phyloP scores from a whole-genome alignment of 75 land plant genomes.

The Adiantum capillusveneris region DNA sequence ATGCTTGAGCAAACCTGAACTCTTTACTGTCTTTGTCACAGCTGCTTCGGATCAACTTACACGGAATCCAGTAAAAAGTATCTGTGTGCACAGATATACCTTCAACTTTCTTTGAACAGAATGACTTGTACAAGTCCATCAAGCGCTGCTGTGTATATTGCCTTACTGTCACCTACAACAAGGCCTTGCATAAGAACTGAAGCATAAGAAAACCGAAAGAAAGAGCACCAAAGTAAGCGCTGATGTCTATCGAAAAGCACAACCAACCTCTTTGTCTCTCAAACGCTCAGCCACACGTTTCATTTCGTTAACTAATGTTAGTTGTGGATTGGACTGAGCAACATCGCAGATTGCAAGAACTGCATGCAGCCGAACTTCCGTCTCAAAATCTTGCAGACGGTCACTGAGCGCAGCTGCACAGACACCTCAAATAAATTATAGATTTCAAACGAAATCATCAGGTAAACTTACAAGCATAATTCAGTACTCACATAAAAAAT shows the following conservation, averaged over 20 bases:
- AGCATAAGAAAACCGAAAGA: slow-evolving; percentile 5
- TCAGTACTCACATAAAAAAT: slow-evolving; percentile 44
- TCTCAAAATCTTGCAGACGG: slow-evolving; percentile 63
- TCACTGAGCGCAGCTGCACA: slow-evolving; percentile 55
- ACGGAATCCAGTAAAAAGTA: slow-evolving; percentile 68
- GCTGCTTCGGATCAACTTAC: slow-evolving; percentile 58
- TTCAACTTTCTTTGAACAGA: slow-evolving; percentile 28
- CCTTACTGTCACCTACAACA: slow-evolving; percentile 47
- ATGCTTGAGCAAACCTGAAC: neutral
- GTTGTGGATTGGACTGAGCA: slow-evolving; percentile 28
- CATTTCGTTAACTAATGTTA: slow-evolving; percentile 40
- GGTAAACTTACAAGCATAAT: too few species aligned
- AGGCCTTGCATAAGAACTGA: neutral
- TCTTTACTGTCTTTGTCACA: slow-evolving; percentile 70
- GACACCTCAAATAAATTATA: neutral
- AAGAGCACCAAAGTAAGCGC: neutral
- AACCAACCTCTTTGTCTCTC: slow-evolving; percentile 64
- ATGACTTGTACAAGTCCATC: slow-evolving; percentile 43
- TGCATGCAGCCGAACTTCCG: slow-evolving; percentile 62
- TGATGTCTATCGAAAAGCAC: neutral
- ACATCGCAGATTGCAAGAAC: slow-evolving; percentile 67
- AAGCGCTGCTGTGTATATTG: slow-evolving; percentile 62
- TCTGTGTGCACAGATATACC: slow-evolving; percentile 10
- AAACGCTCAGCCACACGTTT: slow-evolving; percentile 59
- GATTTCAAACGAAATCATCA: too few species aligned